These are phyloP conservation scores for Phytophthora pluvialis DNA, from an alignment of 352 stramenopile species.

Conservation along the genomic window DNA sequence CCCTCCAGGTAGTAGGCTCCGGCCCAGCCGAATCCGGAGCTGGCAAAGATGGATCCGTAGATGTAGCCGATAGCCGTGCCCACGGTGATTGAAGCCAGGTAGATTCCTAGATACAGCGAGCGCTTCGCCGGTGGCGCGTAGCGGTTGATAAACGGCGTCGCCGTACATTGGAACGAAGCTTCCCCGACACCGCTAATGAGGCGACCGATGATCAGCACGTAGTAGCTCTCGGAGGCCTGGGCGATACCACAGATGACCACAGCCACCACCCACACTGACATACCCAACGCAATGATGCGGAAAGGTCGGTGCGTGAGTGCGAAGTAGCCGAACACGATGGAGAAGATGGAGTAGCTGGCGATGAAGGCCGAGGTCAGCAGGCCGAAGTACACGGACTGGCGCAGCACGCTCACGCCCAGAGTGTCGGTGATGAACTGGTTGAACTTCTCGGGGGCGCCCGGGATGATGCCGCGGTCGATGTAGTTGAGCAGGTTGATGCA, in stretches of 20 bases:
- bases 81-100: conserved; percentile 92
- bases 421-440: conserved; percentile 91
- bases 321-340: conserved; percentile 92
- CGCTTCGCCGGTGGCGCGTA: conserved; percentile 69
- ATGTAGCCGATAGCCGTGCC: conserved; percentile 92
- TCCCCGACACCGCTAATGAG: conserved; percentile 91
- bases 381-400: conserved; percentile 85
- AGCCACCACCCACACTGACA: conserved; percentile 91
- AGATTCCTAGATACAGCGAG: conserved; percentile 93
- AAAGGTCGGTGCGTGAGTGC: conserved; percentile 91
- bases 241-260: conserved; percentile 89
- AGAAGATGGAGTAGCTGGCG: conserved; percentile 91
- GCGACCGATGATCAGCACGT: conserved; percentile 87
- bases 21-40: conserved; percentile 71
- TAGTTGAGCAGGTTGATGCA: conserved; percentile 95
- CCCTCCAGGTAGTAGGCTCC: conserved; percentile 90
- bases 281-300: conserved; percentile 88
- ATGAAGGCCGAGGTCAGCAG: conserved; percentile 95
- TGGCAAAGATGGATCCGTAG: conserved; percentile 81
- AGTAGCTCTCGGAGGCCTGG: conserved; percentile 83
- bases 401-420: conserved; percentile 61
- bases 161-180: conserved; percentile 93
- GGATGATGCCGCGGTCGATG: conserved; percentile 95
- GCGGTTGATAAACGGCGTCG: conserved; percentile 94
- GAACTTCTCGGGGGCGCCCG: conserved; percentile 92